A percentile compares a stretch with the other conserved stretches of the same genome.
Evolutionary conservation across 345 rosid genomes (phyloP).

Genomic region (Corchorus olitorius): DNA sequence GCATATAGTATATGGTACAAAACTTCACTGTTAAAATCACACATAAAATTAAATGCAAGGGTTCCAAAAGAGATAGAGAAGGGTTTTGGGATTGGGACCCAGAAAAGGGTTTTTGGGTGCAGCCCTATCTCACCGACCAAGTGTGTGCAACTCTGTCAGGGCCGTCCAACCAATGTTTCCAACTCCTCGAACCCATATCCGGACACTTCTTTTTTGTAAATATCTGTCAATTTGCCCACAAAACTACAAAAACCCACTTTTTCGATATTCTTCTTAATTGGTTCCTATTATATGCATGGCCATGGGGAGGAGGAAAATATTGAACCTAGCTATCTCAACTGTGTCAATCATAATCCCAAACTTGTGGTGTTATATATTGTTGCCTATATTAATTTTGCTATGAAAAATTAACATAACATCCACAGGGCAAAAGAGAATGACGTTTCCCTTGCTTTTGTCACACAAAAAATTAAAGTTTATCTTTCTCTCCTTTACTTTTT

Average conservation of each 20-base stretch:
- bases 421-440: neutral
- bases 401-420: neutral
- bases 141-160: neutral
- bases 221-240: neutral
- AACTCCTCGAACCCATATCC: neutral
- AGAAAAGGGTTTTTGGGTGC: neutral
- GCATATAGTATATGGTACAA: neutral
- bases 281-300: neutral
- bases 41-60: neutral
- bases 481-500: neutral
- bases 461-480: neutral
- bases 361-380: neutral
- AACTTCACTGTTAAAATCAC: neutral
- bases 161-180: constrained; percentile 21
- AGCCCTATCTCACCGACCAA: constrained; percentile 20
- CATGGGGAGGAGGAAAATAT: neutral
- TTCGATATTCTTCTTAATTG: neutral
- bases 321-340: neutral
- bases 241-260: constrained; percentile 22
- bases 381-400: neutral
- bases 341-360: constrained; percentile 1
- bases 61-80: neutral
- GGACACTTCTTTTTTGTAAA: neutral
- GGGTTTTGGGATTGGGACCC: constrained; percentile 1
- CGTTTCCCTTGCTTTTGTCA: neutral